Evolutionary conservation across 108 stramenopile species (phyloP), one percentile per base, ranked within the genome.

Genomic region (Skeletonema menzelii): DNA sequence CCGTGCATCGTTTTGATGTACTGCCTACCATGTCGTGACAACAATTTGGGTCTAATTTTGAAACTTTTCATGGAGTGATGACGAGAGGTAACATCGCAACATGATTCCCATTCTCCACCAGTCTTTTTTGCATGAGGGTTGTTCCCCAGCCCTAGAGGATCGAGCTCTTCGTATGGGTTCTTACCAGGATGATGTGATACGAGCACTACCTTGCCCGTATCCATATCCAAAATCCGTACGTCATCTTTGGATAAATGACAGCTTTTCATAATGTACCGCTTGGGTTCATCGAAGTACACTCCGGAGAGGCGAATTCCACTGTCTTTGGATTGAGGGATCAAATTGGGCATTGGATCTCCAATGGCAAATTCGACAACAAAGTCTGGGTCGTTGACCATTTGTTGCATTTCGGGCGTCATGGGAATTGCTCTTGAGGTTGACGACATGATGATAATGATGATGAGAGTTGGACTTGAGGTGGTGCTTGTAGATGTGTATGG

Each of bases 341-440:
- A 76, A 20, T 75, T 24, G 1, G 81, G 81, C 42, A 82, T 63
- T 0, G 81, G 73, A 49, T 78, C 77, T 8, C 81, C 81, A 31
- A 82, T 26, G 53, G 81, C 81, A 15, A 82, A 82, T 44, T 82
- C 71, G 6, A 82, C 81, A 19, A 77, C 72, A 60, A 82, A 82
- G 65, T 78, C 77, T 55, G 81, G 81, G 44, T 82, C 76, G 46
- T 82, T 82, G 19, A 72, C 81, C 57, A 82, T 72, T 42, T 75
- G 69, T 58, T 82, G 81, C 81, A 82, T 82, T 35, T 82, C 81
- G 53, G 76, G 22, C 30, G 76, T 82, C 76, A 77, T 82, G 35
- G 58, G 70, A 17, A 69, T 40, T 27, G 14, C 53, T 27, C 59
- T 53, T 53, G 49, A 53, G 19, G 49, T 19, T 5, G 17, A 1